Base-by-base conservation (phyloP, 306 rosid species). In the Crotalaria pallida region DNA sequence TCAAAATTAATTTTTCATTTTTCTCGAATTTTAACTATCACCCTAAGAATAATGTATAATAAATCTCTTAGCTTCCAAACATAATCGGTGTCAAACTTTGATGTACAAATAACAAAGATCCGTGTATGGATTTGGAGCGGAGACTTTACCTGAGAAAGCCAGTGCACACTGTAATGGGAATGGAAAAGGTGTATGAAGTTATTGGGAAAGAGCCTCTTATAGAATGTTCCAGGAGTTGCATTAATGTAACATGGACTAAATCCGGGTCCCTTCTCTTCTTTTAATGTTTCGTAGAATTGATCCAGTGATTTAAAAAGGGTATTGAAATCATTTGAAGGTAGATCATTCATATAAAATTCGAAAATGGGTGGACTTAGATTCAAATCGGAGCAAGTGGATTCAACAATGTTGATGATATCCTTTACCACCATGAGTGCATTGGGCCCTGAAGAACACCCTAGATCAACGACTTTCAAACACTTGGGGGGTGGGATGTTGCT, bases 161-260 rank as follows among this genome's bases (percentile, higher is more conserved):
- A 85, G 29, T 79, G 85, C 0, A 83, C 36, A 52, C 85, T 77
- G 10, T 61, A 79, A 12, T 83, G 64, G 17, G 89, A 84, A 18
- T 84, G 84, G 41, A 80, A 52, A 26, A 88, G 73, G 10, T 82
- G 82, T 11, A 86, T 67, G 52, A 68, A 82, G 15, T 53, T 53
- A 5, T 10, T 5, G 0, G 87, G 88, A 2, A 88, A 88, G n/a
- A 88, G 86, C 60, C 89, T 84, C 3, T 77, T 89, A 22, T 86
- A 78, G 57, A 86, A 89, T 49, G 73, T 75, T 2, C 87, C 96
- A 0, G 88, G 90, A 5, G 75, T 66, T 33, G 70, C 90, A 7
- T 77, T 10, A 7, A 85, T 13, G 64, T 82, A 81, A 68, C 84
- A 87, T 3, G 69, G 2, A 23, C 82, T 69, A 19, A 48, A 5